A percentile compares a stretch with the other conserved stretches of the same genome.
These are phyloP conservation scores for Ganoderma resinaceum DNA, from an alignment of 1,284 basidiomycete species.

Conservation along the genomic window DNA sequence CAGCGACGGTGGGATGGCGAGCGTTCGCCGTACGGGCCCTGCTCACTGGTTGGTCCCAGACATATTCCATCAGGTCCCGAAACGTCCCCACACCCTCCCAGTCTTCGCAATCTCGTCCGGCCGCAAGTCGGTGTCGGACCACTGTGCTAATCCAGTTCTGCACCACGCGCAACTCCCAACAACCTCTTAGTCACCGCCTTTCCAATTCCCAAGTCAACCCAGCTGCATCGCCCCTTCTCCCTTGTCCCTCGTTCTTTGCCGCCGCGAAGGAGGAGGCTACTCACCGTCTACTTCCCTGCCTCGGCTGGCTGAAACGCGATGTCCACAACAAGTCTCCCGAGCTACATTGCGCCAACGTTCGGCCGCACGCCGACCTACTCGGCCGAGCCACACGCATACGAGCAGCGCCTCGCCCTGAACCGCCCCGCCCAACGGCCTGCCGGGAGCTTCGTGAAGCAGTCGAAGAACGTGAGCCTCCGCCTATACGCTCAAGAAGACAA, in stretches of 20 bases:
- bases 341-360: conserved; percentile 35
- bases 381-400: conserved; percentile 57
- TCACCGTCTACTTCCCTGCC: neutral
- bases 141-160: conserved; percentile 10
- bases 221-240: neutral
- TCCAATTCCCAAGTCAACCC: neutral
- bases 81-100: conserved; percentile 15
- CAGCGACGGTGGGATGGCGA: conserved; percentile 22
- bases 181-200: conserved; percentile 22
- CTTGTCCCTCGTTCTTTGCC: neutral
- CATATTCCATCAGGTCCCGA: conserved; percentile 23
- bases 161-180: conserved; percentile 24
- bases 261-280: neutral
- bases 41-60: conserved; percentile 6
- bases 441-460: conserved; percentile 66
- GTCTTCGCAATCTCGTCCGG: neutral
- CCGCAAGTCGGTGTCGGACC: conserved; percentile 21
- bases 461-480: conserved; percentile 57
- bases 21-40: neutral
- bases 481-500: conserved; percentile 60
- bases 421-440: conserved; percentile 45
- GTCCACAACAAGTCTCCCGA: conserved; percentile 45
- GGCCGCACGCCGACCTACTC: conserved; percentile 42
- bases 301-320: conserved; percentile 27
- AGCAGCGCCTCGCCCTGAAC: conserved; percentile 59